Evolutionary conservation across 106 monocot genomes (phyloP), one percentile per base, ranked within the genome.

Genomic region (Dactylorhiza incarnata): DNA sequence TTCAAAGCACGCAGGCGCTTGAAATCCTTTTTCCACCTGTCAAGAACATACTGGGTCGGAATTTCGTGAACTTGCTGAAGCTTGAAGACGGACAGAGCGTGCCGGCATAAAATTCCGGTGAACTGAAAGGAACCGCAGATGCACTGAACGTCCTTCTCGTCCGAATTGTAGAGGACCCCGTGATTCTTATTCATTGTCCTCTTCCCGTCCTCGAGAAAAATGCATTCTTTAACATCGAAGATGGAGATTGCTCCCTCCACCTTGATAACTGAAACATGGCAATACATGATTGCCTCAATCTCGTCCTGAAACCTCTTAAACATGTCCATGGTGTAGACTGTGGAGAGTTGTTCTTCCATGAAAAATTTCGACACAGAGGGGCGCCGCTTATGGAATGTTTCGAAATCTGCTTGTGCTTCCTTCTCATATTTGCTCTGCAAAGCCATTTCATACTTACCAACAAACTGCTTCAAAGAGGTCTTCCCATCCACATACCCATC

Each of bases 261-360:
- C 20, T 65, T 81, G 43, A 84, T 5, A 14, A 84, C 17, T 46
- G 83, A 81, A n/a, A 72, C 83, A 76, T 89, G 83, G 61, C 89
- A 89, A 81, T 89, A 86, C 84, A 86, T 84, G 44, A 84, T 89
- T 9, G 86, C 86, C 79, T 84, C 78, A 45, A 89, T 82, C 79
- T 89, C 89, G 72, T 89, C 89, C 70, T 89, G 89, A 61, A 89
- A 89, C 45, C 82, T 84, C 46, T 86, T 86, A 54, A 89, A 89
- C 78, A 84, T 75, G 47, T 86, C 79, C 19, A 82, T 62, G 44
- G 89, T 86, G 67, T 89, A 86, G 3, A 84, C 76, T 65, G 81
- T 86, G 22, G 89, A 89, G 5, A 89, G 71, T 65, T 89, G 89
- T 59, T 89, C 89, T 75, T 89, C 84, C 86, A 86, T 89, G 50